A percentile compares a stretch with the other conserved stretches of the same genome.
Conservation (phyloP, 2,329 filamentous ascomycete genomes). For the Cercospora citrullina region DNA sequence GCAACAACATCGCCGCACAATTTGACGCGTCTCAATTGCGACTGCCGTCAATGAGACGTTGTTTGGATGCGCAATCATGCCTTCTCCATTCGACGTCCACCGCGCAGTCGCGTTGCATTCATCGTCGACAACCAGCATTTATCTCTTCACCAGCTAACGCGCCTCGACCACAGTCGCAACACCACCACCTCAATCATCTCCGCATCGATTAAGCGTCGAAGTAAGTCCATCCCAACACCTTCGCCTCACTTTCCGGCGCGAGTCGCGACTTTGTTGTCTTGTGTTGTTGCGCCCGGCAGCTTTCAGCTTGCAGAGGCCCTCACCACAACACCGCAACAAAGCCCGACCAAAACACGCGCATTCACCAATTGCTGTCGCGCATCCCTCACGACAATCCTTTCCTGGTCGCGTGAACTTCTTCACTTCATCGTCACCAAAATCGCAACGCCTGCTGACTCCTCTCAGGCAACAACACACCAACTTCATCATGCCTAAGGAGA, state of each 20-base stretch:
- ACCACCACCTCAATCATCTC: slow-evolving; percentile 4
- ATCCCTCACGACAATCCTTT: slow-evolving; percentile 12
- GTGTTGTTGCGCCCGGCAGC: slow-evolving; percentile 30
- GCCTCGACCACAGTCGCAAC: slow-evolving; percentile 9
- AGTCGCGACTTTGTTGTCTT: slow-evolving; percentile 23
- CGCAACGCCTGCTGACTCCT: slow-evolving; percentile 15
- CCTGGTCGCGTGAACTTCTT: slow-evolving; percentile 20
- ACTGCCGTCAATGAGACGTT: slow-evolving; percentile 4
- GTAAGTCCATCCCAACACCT: slow-evolving; percentile 21
- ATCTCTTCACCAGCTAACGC: slow-evolving; percentile 16
- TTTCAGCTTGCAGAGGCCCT: slow-evolving; percentile 17
- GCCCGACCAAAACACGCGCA: slow-evolving; percentile 17
- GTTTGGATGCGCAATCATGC: slow-evolving; percentile 18
- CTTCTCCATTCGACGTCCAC: slow-evolving; percentile 9
- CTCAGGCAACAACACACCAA: slow-evolving; percentile 16
- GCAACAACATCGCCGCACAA: slow-evolving; percentile 7
- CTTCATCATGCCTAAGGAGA: slow-evolving; percentile 67
- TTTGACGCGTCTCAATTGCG: slow-evolving; percentile 16
- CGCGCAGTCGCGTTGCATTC: slow-evolving; percentile 14
- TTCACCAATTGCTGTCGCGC: slow-evolving; percentile 4
- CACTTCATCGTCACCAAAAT: not conserved
- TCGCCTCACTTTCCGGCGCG: slow-evolving; percentile 9
- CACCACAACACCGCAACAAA: slow-evolving; percentile 14
- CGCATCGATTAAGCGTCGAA: slow-evolving; percentile 21
- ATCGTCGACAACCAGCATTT: slow-evolving; percentile 14